Evolutionary conservation across 345 rosid species (phyloP).

Genomic region (Sisymbrium altissimum): DNA sequence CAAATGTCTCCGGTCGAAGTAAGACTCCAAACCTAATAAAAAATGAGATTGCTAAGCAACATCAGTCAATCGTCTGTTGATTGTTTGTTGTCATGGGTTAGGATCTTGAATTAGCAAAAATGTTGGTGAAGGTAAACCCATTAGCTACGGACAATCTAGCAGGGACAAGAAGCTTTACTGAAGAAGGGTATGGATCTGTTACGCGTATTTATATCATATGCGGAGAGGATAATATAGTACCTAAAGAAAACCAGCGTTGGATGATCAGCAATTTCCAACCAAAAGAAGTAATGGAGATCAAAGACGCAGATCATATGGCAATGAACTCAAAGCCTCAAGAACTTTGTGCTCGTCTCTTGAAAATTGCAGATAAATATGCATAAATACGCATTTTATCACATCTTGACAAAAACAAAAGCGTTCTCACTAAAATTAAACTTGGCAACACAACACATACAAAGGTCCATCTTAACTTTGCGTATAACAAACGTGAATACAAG

Average conservation of each 20-base stretch:
- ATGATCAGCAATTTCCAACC: slow-evolving; percentile 18
- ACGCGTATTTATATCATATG: slow-evolving; percentile 27
- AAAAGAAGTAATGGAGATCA: slow-evolving; percentile 33
- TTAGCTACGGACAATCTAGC: slow-evolving; percentile 24
- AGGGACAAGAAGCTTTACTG: slow-evolving; percentile 22
- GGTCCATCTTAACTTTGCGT: neutral
- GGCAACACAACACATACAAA: neutral
- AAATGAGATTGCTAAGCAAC: neutral
- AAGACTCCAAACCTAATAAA: neutral
- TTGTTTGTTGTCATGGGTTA: neutral
- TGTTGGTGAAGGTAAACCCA: slow-evolving; percentile 34
- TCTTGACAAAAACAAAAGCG: slow-evolving; percentile 15
- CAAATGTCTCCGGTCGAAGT: neutral
- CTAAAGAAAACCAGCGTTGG: slow-evolving; percentile 29
- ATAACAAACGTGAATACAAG: slow-evolving; percentile 3
- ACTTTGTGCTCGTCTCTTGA: slow-evolving; percentile 17
- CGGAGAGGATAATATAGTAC: slow-evolving; percentile 18
- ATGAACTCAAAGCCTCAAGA: slow-evolving; percentile 38
- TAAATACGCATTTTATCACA: neutral
- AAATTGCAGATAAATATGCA: slow-evolving; percentile 18
- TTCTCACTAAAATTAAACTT: neutral
- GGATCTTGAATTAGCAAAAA: slow-evolving; percentile 31
- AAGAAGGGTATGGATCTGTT: slow-evolving; percentile 31
- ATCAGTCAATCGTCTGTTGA: neutral
- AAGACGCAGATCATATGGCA: slow-evolving; percentile 40